Evolutionary conservation across 352 stramenopile genomes (phyloP).

Genomic region (Pythium rishiriense): DNA sequence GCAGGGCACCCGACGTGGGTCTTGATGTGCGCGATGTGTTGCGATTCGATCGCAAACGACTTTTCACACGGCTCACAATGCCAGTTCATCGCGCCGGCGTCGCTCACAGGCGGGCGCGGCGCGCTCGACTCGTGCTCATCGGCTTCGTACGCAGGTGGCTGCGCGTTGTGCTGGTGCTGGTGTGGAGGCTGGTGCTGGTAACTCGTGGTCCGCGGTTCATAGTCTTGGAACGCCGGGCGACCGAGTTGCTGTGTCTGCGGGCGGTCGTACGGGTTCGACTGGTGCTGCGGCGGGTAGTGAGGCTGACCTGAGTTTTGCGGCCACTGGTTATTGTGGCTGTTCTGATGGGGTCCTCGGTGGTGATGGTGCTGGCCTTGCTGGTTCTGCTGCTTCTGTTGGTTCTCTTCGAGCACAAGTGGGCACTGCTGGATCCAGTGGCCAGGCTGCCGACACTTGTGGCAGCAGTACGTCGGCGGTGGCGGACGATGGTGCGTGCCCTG

Average conservation of each 20-base stretch:
- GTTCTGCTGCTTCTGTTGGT: conserved; percentile 27
- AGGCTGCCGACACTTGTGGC: conserved; percentile 72
- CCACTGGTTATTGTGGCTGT: background rate
- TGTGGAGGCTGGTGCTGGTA: conserved; percentile 10
- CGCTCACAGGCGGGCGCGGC: no score
- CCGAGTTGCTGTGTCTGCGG: conserved; percentile 18
- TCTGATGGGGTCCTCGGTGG: background rate
- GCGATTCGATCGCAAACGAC: conserved; percentile 64
- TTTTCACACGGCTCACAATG: conserved; percentile 75
- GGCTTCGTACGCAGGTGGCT: conserved; percentile 2
- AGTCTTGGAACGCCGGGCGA: conserved; percentile 21
- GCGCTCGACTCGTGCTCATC: background rate
- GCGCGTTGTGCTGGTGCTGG: background rate
- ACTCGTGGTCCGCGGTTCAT: conserved; percentile 14
- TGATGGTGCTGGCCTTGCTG: conserved; percentile 3
- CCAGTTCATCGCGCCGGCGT: conserved; percentile 28
- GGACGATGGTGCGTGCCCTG: conserved; percentile 17
- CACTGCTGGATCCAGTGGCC: conserved; percentile 85
- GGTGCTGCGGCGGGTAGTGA: no score
- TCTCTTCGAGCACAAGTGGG: conserved; percentile 32
- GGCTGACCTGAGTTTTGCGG: background rate
- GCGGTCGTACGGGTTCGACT: conserved; percentile 15
- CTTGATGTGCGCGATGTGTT: conserved; percentile 68
- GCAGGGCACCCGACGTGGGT: conserved; percentile 68
- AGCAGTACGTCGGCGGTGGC: conserved; percentile 67